phyloP scores from a whole-genome alignment of 2,329 filamentous ascomycete genomes.

The Colletotrichum sp. region DNA sequence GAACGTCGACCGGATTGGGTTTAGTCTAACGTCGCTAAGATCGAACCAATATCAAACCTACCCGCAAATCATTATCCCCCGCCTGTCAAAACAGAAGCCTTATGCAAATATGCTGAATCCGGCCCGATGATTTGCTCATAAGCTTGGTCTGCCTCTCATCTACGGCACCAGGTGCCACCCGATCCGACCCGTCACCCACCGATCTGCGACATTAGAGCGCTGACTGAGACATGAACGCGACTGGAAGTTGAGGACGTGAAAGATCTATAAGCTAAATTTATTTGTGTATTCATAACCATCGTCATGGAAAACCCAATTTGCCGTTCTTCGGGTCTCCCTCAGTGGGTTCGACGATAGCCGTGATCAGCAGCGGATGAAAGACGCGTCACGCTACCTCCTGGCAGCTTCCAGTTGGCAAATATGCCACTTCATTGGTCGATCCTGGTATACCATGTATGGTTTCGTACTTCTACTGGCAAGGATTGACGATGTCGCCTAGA shows the following conservation, averaged over 20 bases:
- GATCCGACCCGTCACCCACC: background rate
- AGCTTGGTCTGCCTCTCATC: slow-evolving; percentile 66
- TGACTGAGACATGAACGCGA: background rate
- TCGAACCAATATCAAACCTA: slow-evolving; percentile 59
- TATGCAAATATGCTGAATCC: slow-evolving; percentile 66
- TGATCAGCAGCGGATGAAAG: background rate
- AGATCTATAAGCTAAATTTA: background rate
- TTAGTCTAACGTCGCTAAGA: background rate
- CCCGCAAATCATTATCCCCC: slow-evolving; percentile 55
- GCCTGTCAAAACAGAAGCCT: slow-evolving; percentile 57
- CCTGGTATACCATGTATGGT: background rate
- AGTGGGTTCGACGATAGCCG: background rate
- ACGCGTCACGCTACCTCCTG: background rate
- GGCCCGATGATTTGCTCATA: slow-evolving; percentile 67
- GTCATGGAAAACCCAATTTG: background rate
- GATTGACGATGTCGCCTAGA: too few relatives aligned
- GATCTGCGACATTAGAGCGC: background rate
- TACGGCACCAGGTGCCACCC: slow-evolving; percentile 59
- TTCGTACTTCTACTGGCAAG: background rate
- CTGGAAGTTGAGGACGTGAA: background rate
- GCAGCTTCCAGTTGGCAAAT: background rate
- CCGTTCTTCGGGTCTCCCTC: slow-evolving; percentile 1
- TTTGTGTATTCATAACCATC: slow-evolving; percentile 16
- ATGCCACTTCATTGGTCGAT: background rate
- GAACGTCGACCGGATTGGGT: background rate